These are phyloP conservation scores for Ramalina peruviana DNA, from an alignment of 495 filamentous ascomycete species.

Conservation along the genomic window DNA sequence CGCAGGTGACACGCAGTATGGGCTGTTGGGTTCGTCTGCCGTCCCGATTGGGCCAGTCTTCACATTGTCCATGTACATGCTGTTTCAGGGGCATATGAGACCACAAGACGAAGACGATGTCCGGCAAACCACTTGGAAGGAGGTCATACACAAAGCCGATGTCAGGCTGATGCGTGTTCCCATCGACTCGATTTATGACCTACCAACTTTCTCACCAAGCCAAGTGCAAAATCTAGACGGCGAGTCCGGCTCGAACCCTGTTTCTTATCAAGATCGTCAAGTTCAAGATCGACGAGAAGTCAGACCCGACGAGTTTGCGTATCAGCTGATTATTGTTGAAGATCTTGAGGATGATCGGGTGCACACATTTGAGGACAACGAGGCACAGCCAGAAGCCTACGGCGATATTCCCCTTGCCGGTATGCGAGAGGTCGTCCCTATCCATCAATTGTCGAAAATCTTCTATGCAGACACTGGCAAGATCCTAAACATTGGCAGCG, in stretches of 20 bases:
- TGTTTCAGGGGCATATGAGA: slow-evolving; percentile 69
- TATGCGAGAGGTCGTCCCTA: slow-evolving; percentile 69
- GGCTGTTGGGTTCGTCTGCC: slow-evolving; percentile 42
- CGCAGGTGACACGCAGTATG: slow-evolving; percentile 76
- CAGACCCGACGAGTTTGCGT: slow-evolving; percentile 61
- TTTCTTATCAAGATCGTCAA: not conserved
- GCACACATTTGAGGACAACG: slow-evolving; percentile 62
- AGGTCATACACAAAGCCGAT: slow-evolving; percentile 88
- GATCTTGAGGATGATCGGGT: slow-evolving; percentile 85
- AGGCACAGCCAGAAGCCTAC: slow-evolving; percentile 45
- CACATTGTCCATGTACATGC: slow-evolving; percentile 87
- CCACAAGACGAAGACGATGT: slow-evolving; percentile 47
- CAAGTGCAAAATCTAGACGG: too few species aligned
- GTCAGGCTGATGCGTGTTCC: slow-evolving; percentile 59
- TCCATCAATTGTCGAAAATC: slow-evolving; percentile 87
- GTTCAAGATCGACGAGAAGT: slow-evolving; percentile 24
- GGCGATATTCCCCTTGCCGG: slow-evolving; percentile 64
- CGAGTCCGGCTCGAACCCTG: too few species aligned
- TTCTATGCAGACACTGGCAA: slow-evolving; percentile 95
- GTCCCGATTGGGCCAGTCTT: slow-evolving; percentile 85
- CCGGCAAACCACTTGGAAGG: slow-evolving; percentile 84
- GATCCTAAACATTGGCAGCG: slow-evolving; percentile 76
- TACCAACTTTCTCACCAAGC: not conserved
- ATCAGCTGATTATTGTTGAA: slow-evolving; percentile 80
- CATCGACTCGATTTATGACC: slow-evolving; percentile 24